phyloP scores from a whole-genome alignment of 805 yeast genomes.

The Candida hispaniensis region DNA sequence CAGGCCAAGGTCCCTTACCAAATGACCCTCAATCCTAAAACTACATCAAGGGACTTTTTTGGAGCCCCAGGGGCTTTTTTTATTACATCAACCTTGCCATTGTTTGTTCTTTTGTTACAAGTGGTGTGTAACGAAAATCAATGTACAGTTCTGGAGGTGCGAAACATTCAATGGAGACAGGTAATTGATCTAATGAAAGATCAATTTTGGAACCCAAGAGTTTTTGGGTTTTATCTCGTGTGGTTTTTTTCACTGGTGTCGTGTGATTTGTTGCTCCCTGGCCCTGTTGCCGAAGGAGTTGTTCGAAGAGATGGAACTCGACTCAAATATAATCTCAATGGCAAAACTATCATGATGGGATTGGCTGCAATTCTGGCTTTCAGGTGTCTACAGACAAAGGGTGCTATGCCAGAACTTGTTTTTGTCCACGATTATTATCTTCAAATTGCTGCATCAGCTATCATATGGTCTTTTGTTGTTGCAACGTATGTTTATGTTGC shows the following conservation, averaged over 20 bases:
- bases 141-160: conserved; percentile 24
- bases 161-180: conserved; percentile 18
- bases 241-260: conserved; percentile 65
- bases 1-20: too few relatives aligned
- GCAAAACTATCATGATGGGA: conserved; percentile 43
- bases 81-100: conserved; percentile 58
- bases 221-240: conserved; percentile 38
- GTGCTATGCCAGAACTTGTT: conserved; percentile 64
- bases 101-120: conserved; percentile 47
- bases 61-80: conserved; percentile 67
- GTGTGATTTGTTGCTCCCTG: conserved; percentile 60
- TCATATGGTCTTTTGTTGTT: conserved; percentile 51
- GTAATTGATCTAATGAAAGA: conserved; percentile 27
- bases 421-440: conserved; percentile 61
- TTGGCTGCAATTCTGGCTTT: conserved; percentile 34
- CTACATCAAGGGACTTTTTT: conserved; percentile 61
- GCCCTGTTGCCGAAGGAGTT: conserved; percentile 52
- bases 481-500: conserved; percentile 53
- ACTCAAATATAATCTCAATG: conserved; percentile 73
- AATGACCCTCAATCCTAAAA: conserved; percentile 58
- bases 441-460: conserved; percentile 52
- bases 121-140: conserved; percentile 47
- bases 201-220: too few relatives aligned
- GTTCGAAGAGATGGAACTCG: conserved; percentile 63
- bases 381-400: conserved; percentile 43